Evolutionary conservation across 768 basidiomycete genomes (phyloP).

Genomic region (Kondoa malvinella): DNA sequence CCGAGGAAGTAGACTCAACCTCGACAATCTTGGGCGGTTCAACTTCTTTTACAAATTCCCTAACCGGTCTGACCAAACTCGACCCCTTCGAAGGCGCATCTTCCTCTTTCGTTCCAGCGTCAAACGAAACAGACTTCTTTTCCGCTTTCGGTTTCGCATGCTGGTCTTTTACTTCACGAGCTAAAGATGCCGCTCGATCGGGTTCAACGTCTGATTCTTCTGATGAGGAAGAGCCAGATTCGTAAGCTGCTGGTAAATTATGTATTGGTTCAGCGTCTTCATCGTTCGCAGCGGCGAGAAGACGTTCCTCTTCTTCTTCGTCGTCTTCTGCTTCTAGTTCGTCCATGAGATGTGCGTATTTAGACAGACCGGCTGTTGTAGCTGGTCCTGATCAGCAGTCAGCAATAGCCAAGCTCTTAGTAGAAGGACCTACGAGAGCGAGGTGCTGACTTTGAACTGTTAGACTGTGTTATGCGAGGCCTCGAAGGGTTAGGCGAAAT

Average conservation of each 20-base stretch:
- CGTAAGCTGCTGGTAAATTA: neutral
- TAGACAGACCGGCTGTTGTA: neutral
- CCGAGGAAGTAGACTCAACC: too few species aligned
- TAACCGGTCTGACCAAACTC: neutral
- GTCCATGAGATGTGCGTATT: neutral
- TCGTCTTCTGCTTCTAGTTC: neutral
- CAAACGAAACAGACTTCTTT: neutral
- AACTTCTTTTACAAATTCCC: neutral
- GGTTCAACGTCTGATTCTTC: neutral
- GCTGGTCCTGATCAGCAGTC: neutral
- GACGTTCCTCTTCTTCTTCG: neutral
- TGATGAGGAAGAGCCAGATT: neutral
- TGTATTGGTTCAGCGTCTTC: neutral
- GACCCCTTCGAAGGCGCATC: neutral
- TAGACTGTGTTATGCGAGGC: neutral
- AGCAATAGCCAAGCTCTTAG: neutral
- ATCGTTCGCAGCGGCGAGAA: neutral
- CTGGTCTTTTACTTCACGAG: neutral
- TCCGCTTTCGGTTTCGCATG: neutral
- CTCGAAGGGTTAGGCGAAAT: neutral
- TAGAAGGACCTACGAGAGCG: too few species aligned
- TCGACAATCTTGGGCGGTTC: too few species aligned
- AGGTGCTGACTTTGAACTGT: too few species aligned
- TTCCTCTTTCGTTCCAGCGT: neutral
- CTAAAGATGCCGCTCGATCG: neutral